These are phyloP conservation scores for Bipolaris zeicola DNA, from an alignment of 2,329 filamentous ascomycete species.

Conservation along the genomic window DNA sequence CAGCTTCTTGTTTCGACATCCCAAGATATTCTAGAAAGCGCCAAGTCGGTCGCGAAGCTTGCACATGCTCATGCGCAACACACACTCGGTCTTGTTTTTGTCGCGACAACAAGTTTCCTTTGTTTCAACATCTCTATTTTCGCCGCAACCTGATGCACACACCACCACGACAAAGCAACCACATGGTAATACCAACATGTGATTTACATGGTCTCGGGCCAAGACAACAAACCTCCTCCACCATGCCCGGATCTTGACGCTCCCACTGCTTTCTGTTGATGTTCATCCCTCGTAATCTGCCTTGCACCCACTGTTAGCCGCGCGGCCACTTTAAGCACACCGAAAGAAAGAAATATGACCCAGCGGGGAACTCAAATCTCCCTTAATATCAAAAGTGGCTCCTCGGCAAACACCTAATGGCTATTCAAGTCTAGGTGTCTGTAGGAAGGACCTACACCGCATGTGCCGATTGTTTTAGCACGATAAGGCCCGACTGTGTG, in stretches of 20 bases:
- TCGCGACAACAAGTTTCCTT: neutral
- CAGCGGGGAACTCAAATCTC: neutral
- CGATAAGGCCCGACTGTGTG: neutral
- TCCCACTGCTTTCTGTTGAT: neutral
- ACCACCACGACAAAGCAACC: neutral
- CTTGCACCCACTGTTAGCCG: neutral
- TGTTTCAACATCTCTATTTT: neutral
- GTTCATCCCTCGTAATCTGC: neutral
- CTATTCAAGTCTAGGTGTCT: neutral
- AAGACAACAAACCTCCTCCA: neutral
- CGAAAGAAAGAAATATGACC: neutral
- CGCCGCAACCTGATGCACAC: neutral
- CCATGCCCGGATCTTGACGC: neutral
- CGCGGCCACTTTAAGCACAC: neutral
- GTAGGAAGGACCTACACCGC: neutral
- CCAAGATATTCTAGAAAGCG: slow-evolving; percentile 4
- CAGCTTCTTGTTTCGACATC: neutral
- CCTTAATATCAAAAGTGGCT: slow-evolving; percentile 2
- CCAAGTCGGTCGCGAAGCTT: slow-evolving; percentile 1
- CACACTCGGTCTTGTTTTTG: neutral
- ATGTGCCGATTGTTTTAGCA: neutral
- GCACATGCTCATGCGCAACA: neutral
- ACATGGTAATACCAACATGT: neutral
- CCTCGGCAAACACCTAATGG: neutral
- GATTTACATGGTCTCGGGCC: neutral